Percentiles rank a stretch among this genome's conserved stretches.
Evolutionary conservation across 257 asterid genomes (phyloP).

Genomic region (Ehretia macrophylla): DNA sequence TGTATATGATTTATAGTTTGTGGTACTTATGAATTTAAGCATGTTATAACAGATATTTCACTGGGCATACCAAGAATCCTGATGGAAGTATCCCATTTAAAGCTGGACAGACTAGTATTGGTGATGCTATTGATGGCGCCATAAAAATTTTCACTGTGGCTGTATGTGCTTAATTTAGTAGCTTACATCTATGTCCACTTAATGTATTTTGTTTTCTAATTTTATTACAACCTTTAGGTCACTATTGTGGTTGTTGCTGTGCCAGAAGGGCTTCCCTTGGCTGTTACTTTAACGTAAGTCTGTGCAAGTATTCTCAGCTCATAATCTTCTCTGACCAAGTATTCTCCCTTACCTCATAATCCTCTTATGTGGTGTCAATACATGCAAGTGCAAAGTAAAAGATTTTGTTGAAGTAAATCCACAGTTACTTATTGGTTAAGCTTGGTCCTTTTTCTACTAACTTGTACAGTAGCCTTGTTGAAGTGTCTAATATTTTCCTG

Average conservation of each 20-base stretch:
- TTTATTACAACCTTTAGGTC: constrained; percentile 42
- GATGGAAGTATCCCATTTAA: constrained; percentile 49
- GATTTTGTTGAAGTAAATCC: background rate
- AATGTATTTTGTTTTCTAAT: background rate
- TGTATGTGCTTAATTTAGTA: constrained; percentile 38
- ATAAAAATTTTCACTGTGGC: constrained; percentile 87
- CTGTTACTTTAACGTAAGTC: constrained; percentile 92
- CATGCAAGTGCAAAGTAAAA: background rate
- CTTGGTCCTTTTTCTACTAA: too few species aligned
- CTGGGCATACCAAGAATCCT: constrained; percentile 66
- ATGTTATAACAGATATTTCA: constrained; percentile 54
- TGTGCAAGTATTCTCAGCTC: constrained; percentile 2
- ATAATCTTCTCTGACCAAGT: background rate
- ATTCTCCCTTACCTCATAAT: too few species aligned
- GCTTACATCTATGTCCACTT: background rate
- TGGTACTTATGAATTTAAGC: constrained; percentile 8
- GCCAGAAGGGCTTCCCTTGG: constrained; percentile 98
- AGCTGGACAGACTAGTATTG: constrained; percentile 61
- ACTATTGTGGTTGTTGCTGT: constrained; percentile 96
- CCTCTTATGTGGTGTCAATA: too few species aligned
- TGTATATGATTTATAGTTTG: background rate
- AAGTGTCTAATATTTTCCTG: too few species aligned
- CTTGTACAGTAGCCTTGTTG: too few species aligned
- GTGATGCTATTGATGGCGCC: constrained; percentile 73
- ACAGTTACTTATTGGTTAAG: background rate